Evolutionary conservation across 1,139 yeast species (phyloP).

Genomic region (Candida tetrigidarum): DNA sequence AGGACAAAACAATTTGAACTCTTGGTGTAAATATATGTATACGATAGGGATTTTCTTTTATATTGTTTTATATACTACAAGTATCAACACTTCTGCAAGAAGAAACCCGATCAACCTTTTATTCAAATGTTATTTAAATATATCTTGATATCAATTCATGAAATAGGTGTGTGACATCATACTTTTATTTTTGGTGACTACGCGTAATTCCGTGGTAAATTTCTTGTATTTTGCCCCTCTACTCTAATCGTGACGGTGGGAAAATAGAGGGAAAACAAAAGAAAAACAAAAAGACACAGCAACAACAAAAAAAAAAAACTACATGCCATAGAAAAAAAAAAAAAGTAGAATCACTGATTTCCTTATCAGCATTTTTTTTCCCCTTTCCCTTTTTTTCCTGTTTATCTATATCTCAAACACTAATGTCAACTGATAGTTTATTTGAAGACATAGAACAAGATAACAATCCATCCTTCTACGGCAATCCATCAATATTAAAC

Average conservation of each 20-base stretch:
- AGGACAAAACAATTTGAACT: no score
- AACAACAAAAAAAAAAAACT: not conserved
- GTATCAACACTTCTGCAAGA: not conserved
- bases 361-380: constrained; percentile 4
- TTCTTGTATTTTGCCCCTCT: constrained; percentile 6
- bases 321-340: not conserved
- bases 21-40: no score
- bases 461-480: constrained; percentile 52
- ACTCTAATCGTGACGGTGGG: no score
- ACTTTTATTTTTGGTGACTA: not conserved
- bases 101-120: not conserved
- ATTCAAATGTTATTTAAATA: no score
- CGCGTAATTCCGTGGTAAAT: no score
- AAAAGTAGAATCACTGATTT: constrained; percentile 1
- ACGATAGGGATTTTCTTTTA: not conserved
- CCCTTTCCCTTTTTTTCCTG: not conserved
- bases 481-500: constrained; percentile 31
- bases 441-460: constrained; percentile 52
- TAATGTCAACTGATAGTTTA: constrained; percentile 21
- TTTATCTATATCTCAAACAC: not conserved
- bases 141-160: no score
- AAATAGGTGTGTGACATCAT: no score
- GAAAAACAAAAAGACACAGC: not conserved
- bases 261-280: not conserved
- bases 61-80: not conserved